Evolutionary conservation across 2,329 filamentous ascomycete species (phyloP), one percentile per base, ranked within the genome.

Genomic region (Pseudopithomyces chartarum): DNA sequence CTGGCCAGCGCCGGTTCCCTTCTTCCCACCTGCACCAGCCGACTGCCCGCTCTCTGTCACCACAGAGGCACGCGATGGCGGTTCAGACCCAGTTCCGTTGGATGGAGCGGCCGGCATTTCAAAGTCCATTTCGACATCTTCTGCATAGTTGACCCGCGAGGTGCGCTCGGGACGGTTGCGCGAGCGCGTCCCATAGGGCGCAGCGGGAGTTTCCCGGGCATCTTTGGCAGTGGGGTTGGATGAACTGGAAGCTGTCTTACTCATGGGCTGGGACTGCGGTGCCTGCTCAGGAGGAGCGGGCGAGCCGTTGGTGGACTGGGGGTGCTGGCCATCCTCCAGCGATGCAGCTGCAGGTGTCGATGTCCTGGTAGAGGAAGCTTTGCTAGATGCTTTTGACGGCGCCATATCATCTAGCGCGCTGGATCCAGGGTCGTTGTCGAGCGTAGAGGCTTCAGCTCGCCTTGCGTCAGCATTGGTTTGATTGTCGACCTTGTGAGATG

Each of bases 91-190:
- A 66, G 81, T 80, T 36, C 80, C 73, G 71, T 88, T 89, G 73
- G 87, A 86, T 52, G 79, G 67, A 59, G 86, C 84, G 74, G 70
- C 83, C 79, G 73, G 69, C 65, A 83, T 85, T 69, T 97, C 94
- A 74, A 92, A 91, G 73, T 98, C 95, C 77, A 91, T 87, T 69
- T 98, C 94, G 65, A 93, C 83, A 76, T 97, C 94, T 78, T 99
- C 95, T 49, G 95, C 94, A 77, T 99, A 99, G 78, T 99, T 99
- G 64, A 90, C 88, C 65, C 95, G 90, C 66, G 90, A 84, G 64
- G 85, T 87, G 69, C 54, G 54, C 42, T 90, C 90, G 56, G 86
- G 88, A 70, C 93, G 89, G 78, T 96, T 96, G 75, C 95, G 90
- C 67, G 93, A 97, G 69, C 93, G 90, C 74, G 95, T 99, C 70